Evolutionary conservation across 768 basidiomycete genomes (phyloP), one percentile per base, ranked within the genome.

Genomic region (Mycena haematopus): DNA sequence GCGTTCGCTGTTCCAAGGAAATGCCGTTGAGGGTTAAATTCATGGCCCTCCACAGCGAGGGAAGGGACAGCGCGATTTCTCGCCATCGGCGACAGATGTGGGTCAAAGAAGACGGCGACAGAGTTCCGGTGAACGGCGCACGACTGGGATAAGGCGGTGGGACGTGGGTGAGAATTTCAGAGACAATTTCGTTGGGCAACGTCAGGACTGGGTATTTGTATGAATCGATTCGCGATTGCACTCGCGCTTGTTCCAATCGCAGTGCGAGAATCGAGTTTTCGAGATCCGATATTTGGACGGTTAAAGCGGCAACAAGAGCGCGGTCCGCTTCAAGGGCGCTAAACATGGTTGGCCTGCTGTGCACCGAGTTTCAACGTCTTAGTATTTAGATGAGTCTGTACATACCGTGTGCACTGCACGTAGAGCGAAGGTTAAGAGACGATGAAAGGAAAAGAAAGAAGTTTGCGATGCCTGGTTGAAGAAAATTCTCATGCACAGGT

Each of bases 241-340:
- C 36, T 3, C 3, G 36, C 36, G 36, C 14, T 13, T 36, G 36
- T 36, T 36, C 36, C 36, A 36, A 36, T 36, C 36, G 36, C 36
- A 36, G 36, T 7, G 36, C 36, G 11, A 11, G 3, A 14, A 36
- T 4, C 6, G 36, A 36, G 11, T 13, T 6, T 19, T 60, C 44
- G 17, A 52, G 45, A 24, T 60, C 53, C 44, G 36, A 60, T 13
- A 14, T 60, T 17, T 40, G 69, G 67, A 8, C 74, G 74, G 6
- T 67, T 53, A 10, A 33, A 53, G 33, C 60, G 54, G 6, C 22
- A 22, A 68, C 71, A 1, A 53, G 72, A 27, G 62, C 82, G 60
- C 69, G 76, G 40, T 57, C 64, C 17, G 65, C 68, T 36, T 71
- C 86, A 21, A 78, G 62, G 76, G 80, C 2, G 64, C 79, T 74